Conservation (phyloP, 768 basidiomycete genomes). For the Boletus rubescentipes region DNA sequence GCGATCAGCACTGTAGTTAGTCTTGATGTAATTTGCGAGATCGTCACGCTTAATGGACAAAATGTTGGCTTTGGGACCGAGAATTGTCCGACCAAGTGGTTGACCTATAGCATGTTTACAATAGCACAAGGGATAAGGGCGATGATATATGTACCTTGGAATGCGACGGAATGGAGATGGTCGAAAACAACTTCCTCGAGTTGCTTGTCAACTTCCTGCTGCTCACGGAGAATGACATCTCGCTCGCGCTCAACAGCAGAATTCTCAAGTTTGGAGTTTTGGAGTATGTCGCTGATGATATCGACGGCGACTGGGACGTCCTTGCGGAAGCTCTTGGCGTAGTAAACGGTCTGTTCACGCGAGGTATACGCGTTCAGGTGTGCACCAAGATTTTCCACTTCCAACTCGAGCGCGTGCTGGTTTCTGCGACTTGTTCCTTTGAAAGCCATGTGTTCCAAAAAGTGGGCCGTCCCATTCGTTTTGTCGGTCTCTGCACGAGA, state of each 20-base stretch:
- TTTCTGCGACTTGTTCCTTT: slow-evolving; percentile 89
- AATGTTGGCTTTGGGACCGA: slow-evolving; percentile 95
- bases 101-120: slow-evolving; percentile 56
- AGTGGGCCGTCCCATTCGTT: slow-evolving; percentile 96
- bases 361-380: slow-evolving; percentile 99
- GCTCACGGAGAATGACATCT: slow-evolving; percentile 94
- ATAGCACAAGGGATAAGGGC: slow-evolving; percentile 2
- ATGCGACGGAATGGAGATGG: slow-evolving; percentile 95
- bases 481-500: slow-evolving; percentile 94
- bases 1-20: slow-evolving; percentile 97
- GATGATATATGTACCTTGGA: slow-evolving; percentile 63
- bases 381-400: slow-evolving; percentile 97
- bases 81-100: slow-evolving; percentile 94
- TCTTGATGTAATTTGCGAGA: slow-evolving; percentile 88
- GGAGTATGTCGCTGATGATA: slow-evolving; percentile 97
- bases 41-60: slow-evolving; percentile 92
- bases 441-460: slow-evolving; percentile 98
- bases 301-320: slow-evolving; percentile 90
- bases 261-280: slow-evolving; percentile 91
- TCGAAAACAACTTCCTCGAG: slow-evolving; percentile 98
- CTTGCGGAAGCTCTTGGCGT: slow-evolving; percentile 97
- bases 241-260: slow-evolving; percentile 91
- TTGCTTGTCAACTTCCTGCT: slow-evolving; percentile 99
- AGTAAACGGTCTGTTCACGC: slow-evolving; percentile 98
- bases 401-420: slow-evolving; percentile 90